Conservation (phyloP, 2,329 filamentous ascomycete genomes). For the Neopestalotiopsis rosae region DNA sequence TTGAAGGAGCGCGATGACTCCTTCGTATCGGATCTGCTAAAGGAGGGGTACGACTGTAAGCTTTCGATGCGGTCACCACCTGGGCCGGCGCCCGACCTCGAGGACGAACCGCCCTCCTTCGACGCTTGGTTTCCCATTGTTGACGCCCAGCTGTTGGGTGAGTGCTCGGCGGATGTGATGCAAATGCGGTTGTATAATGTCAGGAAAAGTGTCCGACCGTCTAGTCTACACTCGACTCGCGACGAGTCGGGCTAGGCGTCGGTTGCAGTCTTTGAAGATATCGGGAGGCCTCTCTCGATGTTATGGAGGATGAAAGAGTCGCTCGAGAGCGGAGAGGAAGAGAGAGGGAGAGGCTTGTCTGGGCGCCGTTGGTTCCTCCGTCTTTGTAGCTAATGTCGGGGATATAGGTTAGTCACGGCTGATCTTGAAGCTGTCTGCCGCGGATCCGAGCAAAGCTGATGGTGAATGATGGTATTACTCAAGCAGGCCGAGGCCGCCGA, state of each 20-base stretch:
- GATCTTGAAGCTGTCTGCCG: slow-evolving; percentile 11
- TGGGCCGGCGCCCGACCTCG: slow-evolving; percentile 51
- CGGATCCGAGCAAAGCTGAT: slow-evolving; percentile 15
- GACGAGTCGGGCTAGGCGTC: slow-evolving; percentile 3
- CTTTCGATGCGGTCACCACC: slow-evolving; percentile 53
- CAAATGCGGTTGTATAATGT: slow-evolving; percentile 25
- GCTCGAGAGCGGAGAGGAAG: slow-evolving; percentile 55
- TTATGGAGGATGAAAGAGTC: slow-evolving; percentile 60
- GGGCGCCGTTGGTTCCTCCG: slow-evolving; percentile 54
- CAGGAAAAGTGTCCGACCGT: slow-evolving; percentile 29
- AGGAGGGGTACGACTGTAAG: slow-evolving; percentile 87
- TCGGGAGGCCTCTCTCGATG: slow-evolving; percentile 27
- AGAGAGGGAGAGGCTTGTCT: slow-evolving; percentile 49
- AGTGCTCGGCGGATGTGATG: slow-evolving; percentile 22
- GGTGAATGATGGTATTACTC: slow-evolving; percentile 14
- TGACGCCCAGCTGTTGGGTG: slow-evolving; percentile 11
- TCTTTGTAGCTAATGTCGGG: slow-evolving; percentile 44
- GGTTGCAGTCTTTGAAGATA: neutral
- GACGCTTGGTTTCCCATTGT: slow-evolving; percentile 80
- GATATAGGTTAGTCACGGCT: slow-evolving; percentile 33
- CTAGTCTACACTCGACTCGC: slow-evolving; percentile 5
- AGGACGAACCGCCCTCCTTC: slow-evolving; percentile 55
- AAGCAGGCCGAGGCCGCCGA: slow-evolving; percentile 23
- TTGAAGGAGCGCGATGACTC: slow-evolving; percentile 89
- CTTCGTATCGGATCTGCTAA: slow-evolving; percentile 90